These are phyloP conservation scores for Chamaecyparis obtusa DNA, from an alignment of 75 land plant species.

Conservation along the genomic window DNA sequence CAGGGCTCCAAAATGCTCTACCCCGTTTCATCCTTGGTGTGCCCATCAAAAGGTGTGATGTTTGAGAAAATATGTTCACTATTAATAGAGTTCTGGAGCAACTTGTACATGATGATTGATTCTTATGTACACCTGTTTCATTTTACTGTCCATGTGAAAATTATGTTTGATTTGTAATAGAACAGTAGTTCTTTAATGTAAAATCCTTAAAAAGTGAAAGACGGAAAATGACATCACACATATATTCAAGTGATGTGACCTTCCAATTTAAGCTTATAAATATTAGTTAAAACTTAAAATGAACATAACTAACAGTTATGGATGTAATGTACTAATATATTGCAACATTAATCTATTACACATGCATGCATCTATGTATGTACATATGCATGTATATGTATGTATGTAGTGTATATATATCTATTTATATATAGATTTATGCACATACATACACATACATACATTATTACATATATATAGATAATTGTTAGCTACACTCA, in stretches of 20 bases:
- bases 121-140: background rate
- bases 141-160: background rate
- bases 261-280: background rate
- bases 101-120: background rate
- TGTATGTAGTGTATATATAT: too few species aligned
- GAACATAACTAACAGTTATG: too few species aligned
- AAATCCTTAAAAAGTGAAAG: background rate
- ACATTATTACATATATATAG: too few species aligned
- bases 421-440: too few species aligned
- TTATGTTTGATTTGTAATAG: background rate
- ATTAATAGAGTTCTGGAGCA: background rate
- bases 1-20: slow-evolving; percentile 55
- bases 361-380: too few species aligned
- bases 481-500: too few species aligned
- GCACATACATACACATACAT: too few species aligned
- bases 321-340: too few species aligned
- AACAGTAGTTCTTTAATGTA: background rate
- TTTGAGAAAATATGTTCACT: background rate
- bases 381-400: too few species aligned
- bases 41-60: slow-evolving; percentile 72
- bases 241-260: too few species aligned
- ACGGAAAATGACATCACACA: background rate
- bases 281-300: too few species aligned
- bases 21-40: slow-evolving; percentile 86
- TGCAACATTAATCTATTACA: too few species aligned